phyloP scores from a whole-genome alignment of 345 rosid species.

The Eucalyptus caleyi region DNA sequence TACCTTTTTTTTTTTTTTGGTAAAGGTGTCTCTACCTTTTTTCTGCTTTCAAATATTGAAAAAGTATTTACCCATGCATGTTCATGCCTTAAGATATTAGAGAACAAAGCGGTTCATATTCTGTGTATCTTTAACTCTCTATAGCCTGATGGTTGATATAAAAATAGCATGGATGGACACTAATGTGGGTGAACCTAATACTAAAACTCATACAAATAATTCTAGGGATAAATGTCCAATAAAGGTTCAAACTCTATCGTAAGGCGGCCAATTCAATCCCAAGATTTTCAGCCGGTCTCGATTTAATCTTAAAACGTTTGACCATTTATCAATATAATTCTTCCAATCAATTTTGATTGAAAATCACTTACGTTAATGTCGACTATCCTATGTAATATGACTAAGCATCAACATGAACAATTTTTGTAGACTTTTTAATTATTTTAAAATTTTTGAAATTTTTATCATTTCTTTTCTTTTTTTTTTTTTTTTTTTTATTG shows the following conservation, averaged over 20 bases:
- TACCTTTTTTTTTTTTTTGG: not conserved
- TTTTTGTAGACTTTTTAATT: no score
- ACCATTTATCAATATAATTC: not conserved
- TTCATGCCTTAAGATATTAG: not conserved
- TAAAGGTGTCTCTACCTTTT: not conserved
- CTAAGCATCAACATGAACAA: fast-evolving
- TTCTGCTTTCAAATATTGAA: not conserved
- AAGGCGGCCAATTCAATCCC: fast-evolving
- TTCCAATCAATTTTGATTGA: no score
- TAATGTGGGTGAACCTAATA: not conserved
- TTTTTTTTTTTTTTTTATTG: not conserved
- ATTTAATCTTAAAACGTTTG: fast-evolving
- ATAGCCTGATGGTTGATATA: not conserved
- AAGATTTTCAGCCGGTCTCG: fast-evolving
- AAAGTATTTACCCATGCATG: not conserved
- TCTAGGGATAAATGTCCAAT: not conserved
- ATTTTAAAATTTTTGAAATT: not conserved
- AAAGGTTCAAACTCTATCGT: fast-evolving
- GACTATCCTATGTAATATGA: fast-evolving
- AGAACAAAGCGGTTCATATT: not conserved
- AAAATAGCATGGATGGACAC: not conserved
- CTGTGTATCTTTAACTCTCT: not conserved
- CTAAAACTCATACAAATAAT: not conserved
- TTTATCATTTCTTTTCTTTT: not conserved
- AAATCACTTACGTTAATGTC: fast-evolving